Base-by-base conservation (phyloP, 768 basidiomycete species). In the Agrocybe praecox region DNA sequence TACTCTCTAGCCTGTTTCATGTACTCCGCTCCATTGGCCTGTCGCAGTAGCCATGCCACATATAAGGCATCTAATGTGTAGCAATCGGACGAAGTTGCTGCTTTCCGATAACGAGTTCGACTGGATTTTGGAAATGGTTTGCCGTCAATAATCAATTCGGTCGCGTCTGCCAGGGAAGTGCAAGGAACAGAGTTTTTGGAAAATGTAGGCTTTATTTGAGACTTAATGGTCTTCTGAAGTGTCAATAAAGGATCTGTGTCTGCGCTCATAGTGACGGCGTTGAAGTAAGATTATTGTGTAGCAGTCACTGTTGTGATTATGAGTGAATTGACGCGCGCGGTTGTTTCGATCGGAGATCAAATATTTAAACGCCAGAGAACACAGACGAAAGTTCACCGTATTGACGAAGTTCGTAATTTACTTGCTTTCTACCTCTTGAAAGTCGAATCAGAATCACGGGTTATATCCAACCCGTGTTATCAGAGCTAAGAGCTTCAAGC, bases 41-140 rank as follows among this genome's bases (percentile, higher is more conserved):
- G 90, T 46, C 84, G 78, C 29, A 89, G 78, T 3, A 87, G 74
- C 90, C 89, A 98, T 24, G 90, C 88, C n/a, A 96, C 78, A 63
- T 91, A 89, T 9, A 98, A 77, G 1, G 93, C 89, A 51, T 91
- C 90, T 14, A 95, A 72, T 10, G 90, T 81, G 71, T 90, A 93
- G 61, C 89, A 89, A 47, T 91, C 88, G n/a, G 72, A 70, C 10
- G 76, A 69, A 11, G 78, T 69, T 32, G 77, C 86, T 21, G 83
- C 86, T 66, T 87, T 89, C 52, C 85, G 81, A 70, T 92, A 92
- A 33, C 96, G 84, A 1, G 96, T 97, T 19, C 87, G 78, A 2
- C 80, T 78, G 8, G 85, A 80, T 71, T 96, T 96, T 33, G 86
- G 83, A n/a, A 94, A 75, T 18, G 80, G 72, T 17, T 72, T 66